A percentile compares a stretch with the other conserved stretches of the same genome.
Conservation (phyloP, 805 yeast species). For the Nakazawaea populi region DNA sequence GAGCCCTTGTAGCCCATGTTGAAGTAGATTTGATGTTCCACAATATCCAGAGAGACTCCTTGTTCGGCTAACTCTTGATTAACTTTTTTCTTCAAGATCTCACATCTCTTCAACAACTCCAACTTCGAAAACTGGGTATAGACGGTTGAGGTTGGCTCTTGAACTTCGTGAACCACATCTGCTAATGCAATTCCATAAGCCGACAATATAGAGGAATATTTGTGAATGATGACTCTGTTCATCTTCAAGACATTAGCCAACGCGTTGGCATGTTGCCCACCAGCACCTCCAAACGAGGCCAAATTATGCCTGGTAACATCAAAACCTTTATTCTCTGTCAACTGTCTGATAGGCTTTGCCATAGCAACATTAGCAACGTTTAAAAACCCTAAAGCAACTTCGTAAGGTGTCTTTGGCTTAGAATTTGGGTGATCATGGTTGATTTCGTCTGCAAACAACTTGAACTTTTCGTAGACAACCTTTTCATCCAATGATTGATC, state of each 20-base stretch:
- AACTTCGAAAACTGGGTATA: slow-evolving; percentile 12
- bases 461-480: slow-evolving; percentile 27
- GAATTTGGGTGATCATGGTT: slow-evolving; percentile 24
- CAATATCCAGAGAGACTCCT: slow-evolving; percentile 15
- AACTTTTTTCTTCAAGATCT: slow-evolving; percentile 13
- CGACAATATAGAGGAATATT: slow-evolving; percentile 40
- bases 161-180: slow-evolving; percentile 25
- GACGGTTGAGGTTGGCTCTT: slow-evolving; percentile 19
- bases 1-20: slow-evolving; percentile 38
- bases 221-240: slow-evolving; percentile 35
- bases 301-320: slow-evolving; percentile 35
- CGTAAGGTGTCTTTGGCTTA: slow-evolving; percentile 30
- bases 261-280: slow-evolving; percentile 41
- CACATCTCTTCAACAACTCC: slow-evolving; percentile 14
- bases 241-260: slow-evolving; percentile 36
- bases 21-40: slow-evolving; percentile 19
- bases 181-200: slow-evolving; percentile 40
- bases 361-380: slow-evolving; percentile 39
- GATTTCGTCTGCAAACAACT: slow-evolving; percentile 30
- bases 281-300: slow-evolving; percentile 46
- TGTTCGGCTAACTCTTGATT: slow-evolving; percentile 23
- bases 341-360: slow-evolving; percentile 41
- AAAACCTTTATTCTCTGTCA: slow-evolving; percentile 41
- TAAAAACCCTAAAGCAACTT: slow-evolving; percentile 39
- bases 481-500: slow-evolving; percentile 32